Base-by-base conservation (phyloP, 148 eudicot genomes). In the Bassia scoparia region DNA sequence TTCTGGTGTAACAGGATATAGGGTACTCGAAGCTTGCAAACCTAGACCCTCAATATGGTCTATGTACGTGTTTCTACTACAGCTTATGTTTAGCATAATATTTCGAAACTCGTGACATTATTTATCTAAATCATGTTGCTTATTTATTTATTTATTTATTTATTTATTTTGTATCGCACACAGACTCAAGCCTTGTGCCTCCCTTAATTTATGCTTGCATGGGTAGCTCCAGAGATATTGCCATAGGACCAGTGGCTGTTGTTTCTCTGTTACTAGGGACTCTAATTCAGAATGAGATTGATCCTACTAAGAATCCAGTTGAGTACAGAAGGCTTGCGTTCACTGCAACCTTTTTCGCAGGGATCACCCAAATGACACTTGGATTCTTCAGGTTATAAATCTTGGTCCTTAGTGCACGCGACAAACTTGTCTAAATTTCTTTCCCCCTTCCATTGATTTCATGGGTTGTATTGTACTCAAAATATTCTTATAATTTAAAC, bases 211-310 rank as follows among this genome's bases (percentile, higher is more conserved):
- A 90, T 69, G 89, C 90, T 41, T 78, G 87, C 66, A 90, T 90
- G 93, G 93, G 93, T 60, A 88, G 96, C 52, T 90, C 93, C 17
- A 82, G 90, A 78, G 96, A 90, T 78, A 88, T 90, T n/a, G 96
- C 93, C 38, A 90, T 90, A 30, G 96, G 96, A 61, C 96, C 96
- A 0, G 96, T 90, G 41, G 90, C 96, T 50, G 90, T 90, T 30
- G 92, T 88, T 24, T 90, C 93, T 34, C 85, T 90, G 5, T 77
- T 90, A 58, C 63, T 90, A 12, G 87, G 89, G 15, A 82, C 89
- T 46, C 71, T 88, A 38, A 79, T 90, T 59, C 83, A 81, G 70
- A 69, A 70, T 18, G 87, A 86, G 78, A 68, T 88, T 15, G 92
- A 90, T 77, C 90, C 89, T 35, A 55, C 66, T 26, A 72, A 52